These are phyloP conservation scores for Mortierella antarctica DNA, from an alignment of 192 early-diverging fungal species.

Conservation along the genomic window DNA sequence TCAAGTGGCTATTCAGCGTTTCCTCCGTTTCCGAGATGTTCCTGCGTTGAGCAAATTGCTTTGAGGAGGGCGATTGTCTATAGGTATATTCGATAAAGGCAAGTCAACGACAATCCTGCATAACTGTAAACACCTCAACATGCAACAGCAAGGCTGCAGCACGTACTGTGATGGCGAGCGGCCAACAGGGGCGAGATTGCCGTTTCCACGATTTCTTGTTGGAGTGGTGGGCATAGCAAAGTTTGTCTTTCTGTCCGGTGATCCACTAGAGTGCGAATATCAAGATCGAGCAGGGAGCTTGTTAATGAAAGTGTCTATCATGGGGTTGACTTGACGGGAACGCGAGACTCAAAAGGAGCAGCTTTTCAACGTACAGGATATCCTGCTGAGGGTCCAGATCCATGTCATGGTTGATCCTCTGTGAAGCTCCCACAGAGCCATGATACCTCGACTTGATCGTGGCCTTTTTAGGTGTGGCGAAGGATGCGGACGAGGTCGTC, in stretches of 20 bases:
- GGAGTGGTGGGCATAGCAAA: constrained; percentile 7
- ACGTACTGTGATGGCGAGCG: constrained; percentile 10
- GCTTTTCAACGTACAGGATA: constrained; percentile 15
- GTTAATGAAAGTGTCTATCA: not conserved
- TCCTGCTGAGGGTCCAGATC: constrained; percentile 8
- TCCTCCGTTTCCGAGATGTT: constrained; percentile 59
- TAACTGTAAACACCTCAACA: not conserved
- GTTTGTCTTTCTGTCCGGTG: not conserved
- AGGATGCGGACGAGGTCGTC: constrained; percentile 13
- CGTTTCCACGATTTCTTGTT: constrained; percentile 10
- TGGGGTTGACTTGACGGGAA: no score
- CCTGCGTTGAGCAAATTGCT: constrained; percentile 38
- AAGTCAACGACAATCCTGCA: not conserved
- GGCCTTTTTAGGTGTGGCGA: constrained; percentile 20
- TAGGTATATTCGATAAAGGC: not conserved
- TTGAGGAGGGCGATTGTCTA: constrained; percentile 28
- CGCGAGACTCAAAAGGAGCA: no score
- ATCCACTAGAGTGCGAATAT: not conserved
- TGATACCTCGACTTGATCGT: constrained; percentile 27
- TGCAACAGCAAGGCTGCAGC: not conserved
- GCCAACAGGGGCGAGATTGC: not conserved
- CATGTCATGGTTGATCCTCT: constrained; percentile 15
- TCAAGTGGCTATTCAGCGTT: constrained; percentile 67
- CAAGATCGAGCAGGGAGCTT: not conserved
- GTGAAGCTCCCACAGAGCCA: not conserved